These are phyloP conservation scores for Aspergillus luchuensis DNA, from an alignment of 2,329 filamentous ascomycete species.

Conservation along the genomic window DNA sequence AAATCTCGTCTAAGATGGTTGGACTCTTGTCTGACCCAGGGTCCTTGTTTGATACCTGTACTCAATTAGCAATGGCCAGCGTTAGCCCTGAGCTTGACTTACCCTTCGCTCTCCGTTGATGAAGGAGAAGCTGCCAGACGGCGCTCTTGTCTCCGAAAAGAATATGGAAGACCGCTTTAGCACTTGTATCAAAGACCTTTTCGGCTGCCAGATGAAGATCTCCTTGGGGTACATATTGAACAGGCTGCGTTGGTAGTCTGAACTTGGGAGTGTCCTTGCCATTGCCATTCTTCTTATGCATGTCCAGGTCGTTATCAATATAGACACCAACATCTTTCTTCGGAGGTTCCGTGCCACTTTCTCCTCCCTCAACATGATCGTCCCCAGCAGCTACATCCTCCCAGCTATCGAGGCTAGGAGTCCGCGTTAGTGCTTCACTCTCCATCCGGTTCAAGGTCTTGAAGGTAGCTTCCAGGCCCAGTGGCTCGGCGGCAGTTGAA, in stretches of 20 bases:
- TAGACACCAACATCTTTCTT: slow-evolving; percentile 61
- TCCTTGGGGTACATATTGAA: slow-evolving; percentile 79
- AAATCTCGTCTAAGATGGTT: slow-evolving; percentile 76
- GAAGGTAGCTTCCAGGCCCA: slow-evolving; percentile 69
- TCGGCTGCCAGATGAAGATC: slow-evolving; percentile 76
- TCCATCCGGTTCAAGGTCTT: slow-evolving; percentile 75
- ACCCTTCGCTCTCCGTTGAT: slow-evolving; percentile 73
- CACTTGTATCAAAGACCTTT: slow-evolving; percentile 83
- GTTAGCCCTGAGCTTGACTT: slow-evolving; percentile 18
- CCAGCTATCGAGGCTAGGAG: slow-evolving; percentile 84
- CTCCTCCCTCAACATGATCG: slow-evolving; percentile 52
- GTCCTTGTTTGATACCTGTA: slow-evolving; percentile 74
- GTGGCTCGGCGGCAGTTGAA: slow-evolving; percentile 69
- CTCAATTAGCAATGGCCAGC: slow-evolving; percentile 18
- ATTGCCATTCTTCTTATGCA: slow-evolving; percentile 41
- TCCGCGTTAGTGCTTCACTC: slow-evolving; percentile 58
- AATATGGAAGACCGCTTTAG: slow-evolving; percentile 93
- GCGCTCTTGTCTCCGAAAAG: slow-evolving; percentile 96
- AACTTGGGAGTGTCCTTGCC: slow-evolving; percentile 66
- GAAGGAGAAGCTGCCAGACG: slow-evolving; percentile 87
- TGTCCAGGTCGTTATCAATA: slow-evolving; percentile 63
- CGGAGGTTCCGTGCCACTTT: slow-evolving; percentile 38
- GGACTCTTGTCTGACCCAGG: slow-evolving; percentile 74
- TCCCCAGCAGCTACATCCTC: slow-evolving; percentile 74
- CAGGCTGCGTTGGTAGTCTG: slow-evolving; percentile 76